phyloP scores from a whole-genome alignment of 495 filamentous ascomycete species.

The Neurospora sp. region DNA sequence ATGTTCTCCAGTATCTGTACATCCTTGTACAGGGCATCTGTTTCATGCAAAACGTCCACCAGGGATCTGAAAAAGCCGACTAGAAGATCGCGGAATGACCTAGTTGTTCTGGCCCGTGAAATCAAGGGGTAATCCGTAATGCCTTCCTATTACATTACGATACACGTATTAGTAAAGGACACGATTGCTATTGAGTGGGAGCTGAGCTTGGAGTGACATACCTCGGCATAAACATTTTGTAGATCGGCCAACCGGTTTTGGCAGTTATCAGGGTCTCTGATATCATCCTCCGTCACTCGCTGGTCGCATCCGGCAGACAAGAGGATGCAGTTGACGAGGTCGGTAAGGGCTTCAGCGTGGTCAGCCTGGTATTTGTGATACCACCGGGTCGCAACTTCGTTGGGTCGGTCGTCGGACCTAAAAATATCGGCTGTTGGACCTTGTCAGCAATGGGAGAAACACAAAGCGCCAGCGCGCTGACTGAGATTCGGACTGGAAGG shows the following conservation, averaged over 20 bases:
- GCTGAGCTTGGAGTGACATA: slow-evolving; percentile 21
- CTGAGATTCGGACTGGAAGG: neutral
- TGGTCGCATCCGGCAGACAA: slow-evolving; percentile 70
- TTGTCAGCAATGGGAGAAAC: slow-evolving; percentile 14
- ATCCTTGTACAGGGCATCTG: slow-evolving; percentile 65
- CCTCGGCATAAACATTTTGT: slow-evolving; percentile 68
- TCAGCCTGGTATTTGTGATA: slow-evolving; percentile 60
- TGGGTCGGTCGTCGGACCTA: slow-evolving; percentile 53
- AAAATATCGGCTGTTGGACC: slow-evolving; percentile 62
- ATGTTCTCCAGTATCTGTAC: slow-evolving; percentile 71
- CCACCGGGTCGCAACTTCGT: slow-evolving; percentile 77
- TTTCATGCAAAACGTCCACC: slow-evolving; percentile 62
- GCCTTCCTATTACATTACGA: slow-evolving; percentile 39
- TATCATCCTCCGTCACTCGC: slow-evolving; percentile 63
- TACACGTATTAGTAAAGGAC: slow-evolving; percentile 19
- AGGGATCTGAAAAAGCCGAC: slow-evolving; percentile 66
- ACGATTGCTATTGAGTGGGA: neutral
- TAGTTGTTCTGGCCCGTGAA: slow-evolving; percentile 59
- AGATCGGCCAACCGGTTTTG: slow-evolving; percentile 60
- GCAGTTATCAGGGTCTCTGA: slow-evolving; percentile 74
- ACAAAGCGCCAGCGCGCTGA: neutral
- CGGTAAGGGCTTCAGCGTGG: slow-evolving; percentile 57
- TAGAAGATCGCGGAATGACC: slow-evolving; percentile 65
- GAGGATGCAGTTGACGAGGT: slow-evolving; percentile 83
- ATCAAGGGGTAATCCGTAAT: slow-evolving; percentile 90